Evolutionary conservation across 2,329 filamentous ascomycete species (phyloP).

Genomic region (Neurospora crassa): DNA sequence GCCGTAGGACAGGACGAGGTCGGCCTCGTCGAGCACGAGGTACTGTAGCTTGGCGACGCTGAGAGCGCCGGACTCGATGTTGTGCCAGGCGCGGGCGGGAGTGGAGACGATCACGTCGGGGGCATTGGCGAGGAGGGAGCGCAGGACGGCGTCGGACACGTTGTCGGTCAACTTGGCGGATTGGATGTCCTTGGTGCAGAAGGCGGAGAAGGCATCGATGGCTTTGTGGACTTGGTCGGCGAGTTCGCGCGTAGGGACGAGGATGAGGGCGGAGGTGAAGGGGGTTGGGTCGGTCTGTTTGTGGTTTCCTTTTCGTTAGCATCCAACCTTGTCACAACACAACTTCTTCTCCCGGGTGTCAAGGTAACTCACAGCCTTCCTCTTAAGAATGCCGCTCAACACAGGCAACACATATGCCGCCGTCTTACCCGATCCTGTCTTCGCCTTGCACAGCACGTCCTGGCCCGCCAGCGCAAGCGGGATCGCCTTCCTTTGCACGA

Average conservation of each 20-base stretch:
- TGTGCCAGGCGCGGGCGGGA: conserved; percentile 71
- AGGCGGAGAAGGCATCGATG: conserved; percentile 66
- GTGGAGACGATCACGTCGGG: conserved; percentile 91
- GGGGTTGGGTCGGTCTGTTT: conserved; percentile 38
- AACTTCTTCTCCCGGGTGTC: not conserved
- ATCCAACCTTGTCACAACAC: not conserved
- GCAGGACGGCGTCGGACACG: conserved; percentile 79
- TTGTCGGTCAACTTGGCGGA: conserved; percentile 84
- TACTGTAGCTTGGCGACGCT: conserved; percentile 62
- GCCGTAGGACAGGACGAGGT: conserved; percentile 86
- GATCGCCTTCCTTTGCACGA: conserved; percentile 79
- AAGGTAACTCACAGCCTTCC: conserved; percentile 40
- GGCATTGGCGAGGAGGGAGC: conserved; percentile 72
- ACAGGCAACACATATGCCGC: conserved; percentile 89
- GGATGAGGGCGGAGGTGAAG: conserved; percentile 66
- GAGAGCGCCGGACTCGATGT: conserved; percentile 64
- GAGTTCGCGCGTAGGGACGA: conserved; percentile 90
- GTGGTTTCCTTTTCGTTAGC: not conserved
- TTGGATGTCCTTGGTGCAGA: conserved; percentile 75
- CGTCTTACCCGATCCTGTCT: conserved; percentile 94
- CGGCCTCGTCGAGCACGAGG: conserved; percentile 87
- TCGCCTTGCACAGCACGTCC: conserved; percentile 84
- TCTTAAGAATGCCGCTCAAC: conserved; percentile 73
- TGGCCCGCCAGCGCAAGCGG: conserved; percentile 79
- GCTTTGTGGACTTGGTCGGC: conserved; percentile 82